phyloP scores from a whole-genome alignment of 139 green algal genomes.

The Gonium pectorale region DNA sequence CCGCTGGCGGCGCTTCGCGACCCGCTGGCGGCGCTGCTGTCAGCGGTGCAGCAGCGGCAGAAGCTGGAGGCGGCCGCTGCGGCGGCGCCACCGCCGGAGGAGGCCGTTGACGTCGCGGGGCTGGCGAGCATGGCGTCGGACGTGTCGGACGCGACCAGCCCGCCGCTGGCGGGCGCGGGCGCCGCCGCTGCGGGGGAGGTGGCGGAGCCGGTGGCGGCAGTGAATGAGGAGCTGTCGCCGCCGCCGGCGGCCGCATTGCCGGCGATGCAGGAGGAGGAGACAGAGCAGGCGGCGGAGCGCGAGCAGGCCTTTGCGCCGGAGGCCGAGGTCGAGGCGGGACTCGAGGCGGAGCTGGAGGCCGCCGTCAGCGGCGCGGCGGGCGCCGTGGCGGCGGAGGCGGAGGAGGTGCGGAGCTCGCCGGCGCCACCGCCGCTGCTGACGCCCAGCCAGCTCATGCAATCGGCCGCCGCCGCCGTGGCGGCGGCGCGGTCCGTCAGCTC shows the following conservation, averaged over 20 bases:
- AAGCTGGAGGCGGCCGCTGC: not conserved
- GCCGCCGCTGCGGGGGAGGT: not conserved
- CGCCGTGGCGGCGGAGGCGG: not conserved
- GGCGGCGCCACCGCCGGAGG: not conserved
- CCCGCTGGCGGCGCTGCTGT: slow-evolving; percentile 58
- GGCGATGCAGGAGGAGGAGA: not conserved
- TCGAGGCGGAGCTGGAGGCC: not conserved
- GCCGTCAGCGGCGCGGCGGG: not conserved
- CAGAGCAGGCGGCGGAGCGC: too few species aligned
- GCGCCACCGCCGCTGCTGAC: slow-evolving; percentile 53
- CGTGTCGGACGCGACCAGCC: slow-evolving; percentile 34
- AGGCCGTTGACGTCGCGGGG: not conserved
- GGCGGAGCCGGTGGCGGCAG: not conserved
- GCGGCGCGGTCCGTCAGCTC: not conserved
- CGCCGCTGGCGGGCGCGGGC: not conserved
- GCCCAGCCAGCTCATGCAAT: slow-evolving; percentile 59
- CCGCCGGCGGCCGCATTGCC: not conserved
- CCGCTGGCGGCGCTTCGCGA: too few species aligned
- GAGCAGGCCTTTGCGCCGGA: not conserved
- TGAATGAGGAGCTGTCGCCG: not conserved
- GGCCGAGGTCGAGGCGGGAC: not conserved
- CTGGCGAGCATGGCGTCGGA: not conserved
- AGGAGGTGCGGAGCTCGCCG: not conserved
- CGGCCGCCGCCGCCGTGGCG: not conserved
- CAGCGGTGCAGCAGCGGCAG: slow-evolving; percentile 11